phyloP scores from a whole-genome alignment of 192 early-diverging fungal species.

The Kickxella alabastrina region DNA sequence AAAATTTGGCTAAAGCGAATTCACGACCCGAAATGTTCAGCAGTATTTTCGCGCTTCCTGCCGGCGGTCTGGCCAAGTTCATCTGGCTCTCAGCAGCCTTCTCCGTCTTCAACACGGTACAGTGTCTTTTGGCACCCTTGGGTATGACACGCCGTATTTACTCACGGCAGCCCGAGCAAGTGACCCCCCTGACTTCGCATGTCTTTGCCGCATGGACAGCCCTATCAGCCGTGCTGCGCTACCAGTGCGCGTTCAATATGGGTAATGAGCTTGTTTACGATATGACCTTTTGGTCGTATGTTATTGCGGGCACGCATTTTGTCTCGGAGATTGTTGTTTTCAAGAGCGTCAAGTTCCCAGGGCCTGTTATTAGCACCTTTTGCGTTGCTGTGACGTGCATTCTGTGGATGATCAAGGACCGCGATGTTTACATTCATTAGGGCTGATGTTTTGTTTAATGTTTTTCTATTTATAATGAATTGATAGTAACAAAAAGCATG shows the following conservation, averaged over 20 bases:
- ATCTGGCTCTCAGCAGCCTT: constrained; percentile 69
- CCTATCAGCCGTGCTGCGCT: constrained; percentile 72
- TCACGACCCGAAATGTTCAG: constrained; percentile 32
- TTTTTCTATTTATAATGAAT: not conserved
- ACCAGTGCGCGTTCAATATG: constrained; percentile 85
- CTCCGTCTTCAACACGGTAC: constrained; percentile 81
- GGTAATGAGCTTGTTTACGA: constrained; percentile 50
- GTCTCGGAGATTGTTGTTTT: constrained; percentile 63
- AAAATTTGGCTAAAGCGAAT: too few species aligned
- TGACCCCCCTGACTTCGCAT: constrained; percentile 75
- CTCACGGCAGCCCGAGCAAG: constrained; percentile 52
- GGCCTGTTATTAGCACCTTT: constrained; percentile 63
- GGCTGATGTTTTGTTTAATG: too few species aligned
- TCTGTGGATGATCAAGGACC: constrained; percentile 48
- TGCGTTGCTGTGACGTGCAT: constrained; percentile 59
- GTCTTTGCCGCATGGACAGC: constrained; percentile 89
- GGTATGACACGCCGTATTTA: constrained; percentile 77
- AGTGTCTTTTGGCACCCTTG: constrained; percentile 71
- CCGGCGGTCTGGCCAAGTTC: constrained; percentile 62
- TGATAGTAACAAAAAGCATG: constrained; percentile 1
- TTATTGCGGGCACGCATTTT: constrained; percentile 68
- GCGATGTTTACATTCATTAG: constrained; percentile 35
- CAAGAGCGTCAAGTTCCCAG: constrained; percentile 57
- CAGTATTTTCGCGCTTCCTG: constrained; percentile 35
- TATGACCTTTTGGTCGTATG: constrained; percentile 62